Conservation (phyloP, 768 basidiomycete species). For the Boletus fagicola region DNA sequence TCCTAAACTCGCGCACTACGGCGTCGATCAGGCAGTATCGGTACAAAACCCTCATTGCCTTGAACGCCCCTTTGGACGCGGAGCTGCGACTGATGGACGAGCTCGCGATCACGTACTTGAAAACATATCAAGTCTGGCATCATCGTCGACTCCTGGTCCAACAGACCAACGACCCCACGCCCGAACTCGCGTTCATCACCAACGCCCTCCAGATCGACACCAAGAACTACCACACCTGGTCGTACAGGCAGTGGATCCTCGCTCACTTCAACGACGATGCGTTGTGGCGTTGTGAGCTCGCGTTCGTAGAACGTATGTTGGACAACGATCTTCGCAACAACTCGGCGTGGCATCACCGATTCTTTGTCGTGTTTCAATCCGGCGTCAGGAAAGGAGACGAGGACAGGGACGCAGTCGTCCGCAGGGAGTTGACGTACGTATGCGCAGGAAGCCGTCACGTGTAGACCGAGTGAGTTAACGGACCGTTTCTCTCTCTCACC, state of each 20-base stretch:
- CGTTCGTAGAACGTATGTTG: conserved; percentile 69
- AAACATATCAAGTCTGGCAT: conserved; percentile 99
- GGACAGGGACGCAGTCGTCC: conserved; percentile 56
- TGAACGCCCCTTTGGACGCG: conserved; percentile 62
- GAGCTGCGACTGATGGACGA: conserved; percentile 88
- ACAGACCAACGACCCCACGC: conserved; percentile 47
- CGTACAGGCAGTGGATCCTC: conserved; percentile 93
- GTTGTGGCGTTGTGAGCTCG: conserved; percentile 75
- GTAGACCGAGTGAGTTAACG: neutral
- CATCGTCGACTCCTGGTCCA: conserved; percentile 77
- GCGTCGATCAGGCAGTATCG: conserved; percentile 79
- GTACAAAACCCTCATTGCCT: conserved; percentile 76
- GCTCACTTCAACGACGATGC: conserved; percentile 73
- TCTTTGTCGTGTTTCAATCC: conserved; percentile 79
- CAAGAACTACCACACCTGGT: conserved; percentile 99
- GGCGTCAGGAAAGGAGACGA: conserved; percentile 61
- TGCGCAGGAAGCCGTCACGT: neutral
- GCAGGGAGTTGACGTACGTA: conserved; percentile 75
- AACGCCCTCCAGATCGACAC: conserved; percentile 68
- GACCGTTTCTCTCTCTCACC: neutral
- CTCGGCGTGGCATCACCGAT: conserved; percentile 95
- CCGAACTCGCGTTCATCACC: conserved; percentile 82
- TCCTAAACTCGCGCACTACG: neutral
- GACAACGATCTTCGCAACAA: conserved; percentile 87
- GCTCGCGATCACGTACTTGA: conserved; percentile 78